Base-by-base conservation (phyloP, 495 filamentous ascomycete genomes). In the Aspergillus affinis region DNA sequence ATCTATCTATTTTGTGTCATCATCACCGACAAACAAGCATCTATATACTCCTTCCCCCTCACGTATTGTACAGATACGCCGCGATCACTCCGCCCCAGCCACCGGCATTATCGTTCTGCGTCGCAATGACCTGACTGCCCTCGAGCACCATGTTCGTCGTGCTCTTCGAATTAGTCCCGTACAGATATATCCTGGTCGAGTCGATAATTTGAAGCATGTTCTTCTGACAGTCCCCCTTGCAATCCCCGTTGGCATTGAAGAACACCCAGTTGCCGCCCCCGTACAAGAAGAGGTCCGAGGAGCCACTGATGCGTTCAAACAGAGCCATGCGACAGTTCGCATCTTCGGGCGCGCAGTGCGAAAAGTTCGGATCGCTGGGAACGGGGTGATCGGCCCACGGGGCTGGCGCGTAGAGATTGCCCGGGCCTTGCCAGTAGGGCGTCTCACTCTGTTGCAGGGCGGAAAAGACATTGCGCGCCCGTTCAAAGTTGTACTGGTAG, bases 31-130 rank as follows among this genome's bases (percentile, higher is more conserved):
- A 41, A 41, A 41, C 3, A 13, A 15, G 23, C 36, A 41, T 17
- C 36, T 41, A 41, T 41, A 41, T 41, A 41, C 36, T 41, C 36
- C 36, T 32, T 12, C 3, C 3, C 49, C 30, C 29, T 64, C 60
- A 72, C n/a, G 65, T 55, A 53, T 73, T 55, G 41, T 69, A 64
- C 51, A 73, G 52, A 61, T 71, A 75, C 15, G 70, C 78, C n/a
- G 75, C 83, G 64, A 86, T 72, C 60, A 82, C 75, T n/a, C 80
- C 82, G 30, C 82, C 84, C 82, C 83, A 86, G 17, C 79, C 77
- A 23, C 84, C 83, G 1, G 77, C 78, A 59, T 82, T 84, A 4
- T 73, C 71, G 32, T 66, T 57, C 69, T 78, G 68, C 44, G 61
- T 69, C 7, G 68, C 74, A 19, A 79, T 66, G 1, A 66, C 65